phyloP scores from a whole-genome alignment of 2,329 filamentous ascomycete genomes.

The Alternaria tenuissima region DNA sequence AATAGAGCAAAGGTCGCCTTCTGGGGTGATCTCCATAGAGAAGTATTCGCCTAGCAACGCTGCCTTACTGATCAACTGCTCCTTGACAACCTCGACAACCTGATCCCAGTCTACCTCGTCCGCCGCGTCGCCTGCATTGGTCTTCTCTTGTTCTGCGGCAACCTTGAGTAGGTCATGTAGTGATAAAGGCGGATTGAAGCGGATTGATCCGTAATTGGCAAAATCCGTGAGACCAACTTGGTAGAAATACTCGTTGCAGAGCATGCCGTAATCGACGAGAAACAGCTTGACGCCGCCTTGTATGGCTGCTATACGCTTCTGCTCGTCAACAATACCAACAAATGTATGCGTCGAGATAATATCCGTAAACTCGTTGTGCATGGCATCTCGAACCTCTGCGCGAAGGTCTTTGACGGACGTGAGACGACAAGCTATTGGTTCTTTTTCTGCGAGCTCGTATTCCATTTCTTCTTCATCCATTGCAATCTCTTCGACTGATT shows the following conservation, averaged over 20 bases:
- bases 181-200: conserved; percentile 77
- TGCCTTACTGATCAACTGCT: conserved; percentile 75
- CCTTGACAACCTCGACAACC: conserved; percentile 70
- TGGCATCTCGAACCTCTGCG: conserved; percentile 77
- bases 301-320: conserved; percentile 85
- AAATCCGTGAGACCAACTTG: conserved; percentile 95
- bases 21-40: conserved; percentile 78
- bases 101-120: conserved; percentile 71
- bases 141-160: conserved; percentile 75
- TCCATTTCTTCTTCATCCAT: conserved; percentile 62
- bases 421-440: conserved; percentile 74
- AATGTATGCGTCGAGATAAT: conserved; percentile 89
- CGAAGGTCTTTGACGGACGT: conserved; percentile 88
- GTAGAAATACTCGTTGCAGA: conserved; percentile 90
- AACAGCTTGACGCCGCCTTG: conserved; percentile 93
- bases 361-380: conserved; percentile 87
- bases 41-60: conserved; percentile 96
- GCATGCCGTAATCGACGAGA: conserved; percentile 89
- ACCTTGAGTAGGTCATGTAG: conserved; percentile 75
- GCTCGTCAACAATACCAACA: conserved; percentile 89
- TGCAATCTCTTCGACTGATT: conserved; percentile 43
- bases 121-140: conserved; percentile 48
- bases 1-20: conserved; percentile 79
- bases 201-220: conserved; percentile 88
- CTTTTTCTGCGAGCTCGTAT: conserved; percentile 76